Percentiles rank a stretch among this genome's conserved stretches.
These are phyloP conservation scores for Aspergillus saccharolyticus DNA, from an alignment of 495 filamentous ascomycete species.

Conservation along the genomic window DNA sequence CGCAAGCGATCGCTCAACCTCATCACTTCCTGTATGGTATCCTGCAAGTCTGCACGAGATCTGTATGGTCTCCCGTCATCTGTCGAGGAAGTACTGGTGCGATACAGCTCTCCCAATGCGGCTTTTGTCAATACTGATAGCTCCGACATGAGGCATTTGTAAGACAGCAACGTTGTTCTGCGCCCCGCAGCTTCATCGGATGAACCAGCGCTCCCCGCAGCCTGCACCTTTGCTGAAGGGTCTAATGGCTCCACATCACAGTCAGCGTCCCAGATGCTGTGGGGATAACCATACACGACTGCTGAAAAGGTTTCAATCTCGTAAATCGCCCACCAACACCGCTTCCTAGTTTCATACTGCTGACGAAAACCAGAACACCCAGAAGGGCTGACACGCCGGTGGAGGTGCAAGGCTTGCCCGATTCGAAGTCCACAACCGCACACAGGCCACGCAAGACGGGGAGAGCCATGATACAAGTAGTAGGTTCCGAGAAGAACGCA, in stretches of 20 bases:
- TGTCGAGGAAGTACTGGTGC: slow-evolving; percentile 7
- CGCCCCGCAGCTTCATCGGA: slow-evolving; percentile 10
- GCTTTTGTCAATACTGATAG: slow-evolving; percentile 23
- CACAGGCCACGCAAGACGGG: slow-evolving; percentile 33
- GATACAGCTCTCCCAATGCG: slow-evolving; percentile 23
- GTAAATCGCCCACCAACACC: slow-evolving; percentile 40
- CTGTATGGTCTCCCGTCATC: background rate
- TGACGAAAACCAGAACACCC: background rate
- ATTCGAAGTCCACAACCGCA: slow-evolving; percentile 34
- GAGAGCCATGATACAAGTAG: slow-evolving; percentile 33
- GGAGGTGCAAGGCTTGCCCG: slow-evolving; percentile 33
- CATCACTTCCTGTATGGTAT: slow-evolving; percentile 14
- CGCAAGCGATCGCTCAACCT: slow-evolving; percentile 9
- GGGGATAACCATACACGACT: slow-evolving; percentile 34
- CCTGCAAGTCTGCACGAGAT: background rate
- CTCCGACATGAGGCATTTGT: slow-evolving; percentile 31
- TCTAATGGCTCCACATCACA: slow-evolving; percentile 32
- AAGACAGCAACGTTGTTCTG: slow-evolving; percentile 21
- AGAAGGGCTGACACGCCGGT: slow-evolving; percentile 17
- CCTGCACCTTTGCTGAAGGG: slow-evolving; percentile 14
- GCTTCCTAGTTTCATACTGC: slow-evolving; percentile 29
- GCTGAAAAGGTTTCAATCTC: slow-evolving; percentile 38
- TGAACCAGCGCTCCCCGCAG: slow-evolving; percentile 8
- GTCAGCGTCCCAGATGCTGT: slow-evolving; percentile 29
- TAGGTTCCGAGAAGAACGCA: slow-evolving; percentile 34